Conservation (phyloP, 805 yeast genomes). For the Komagataella ulmi region DNA sequence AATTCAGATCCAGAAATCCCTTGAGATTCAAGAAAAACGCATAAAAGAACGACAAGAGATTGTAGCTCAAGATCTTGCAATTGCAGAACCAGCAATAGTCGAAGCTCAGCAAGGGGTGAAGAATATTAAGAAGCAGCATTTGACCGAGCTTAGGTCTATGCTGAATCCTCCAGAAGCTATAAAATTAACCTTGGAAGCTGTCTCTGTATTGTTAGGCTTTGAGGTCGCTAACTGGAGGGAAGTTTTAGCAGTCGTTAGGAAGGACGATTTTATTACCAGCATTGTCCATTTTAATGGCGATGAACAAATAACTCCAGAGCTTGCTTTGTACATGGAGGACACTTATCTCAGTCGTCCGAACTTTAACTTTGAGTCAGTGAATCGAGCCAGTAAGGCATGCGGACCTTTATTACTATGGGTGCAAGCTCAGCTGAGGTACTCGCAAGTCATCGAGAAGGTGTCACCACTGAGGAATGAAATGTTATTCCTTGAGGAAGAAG, state of each 20-base stretch:
- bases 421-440: slow-evolving; percentile 72
- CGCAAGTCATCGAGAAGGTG: slow-evolving; percentile 53
- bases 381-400: slow-evolving; percentile 89
- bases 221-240: slow-evolving; percentile 62
- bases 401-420: slow-evolving; percentile 90
- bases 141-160: slow-evolving; percentile 84
- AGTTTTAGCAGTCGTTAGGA: slow-evolving; percentile 65
- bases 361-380: slow-evolving; percentile 59
- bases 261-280: slow-evolving; percentile 77
- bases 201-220: slow-evolving; percentile 71
- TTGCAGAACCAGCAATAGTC: slow-evolving; percentile 71
- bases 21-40: slow-evolving; percentile 52
- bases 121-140: slow-evolving; percentile 82
- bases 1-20: slow-evolving; percentile 54
- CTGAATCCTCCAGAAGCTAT: slow-evolving; percentile 83
- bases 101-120: slow-evolving; percentile 88
- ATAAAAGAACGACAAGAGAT: slow-evolving; percentile 36
- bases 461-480: slow-evolving; percentile 69
- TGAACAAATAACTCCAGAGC: slow-evolving; percentile 42
- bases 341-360: slow-evolving; percentile 49
- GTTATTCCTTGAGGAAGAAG: slow-evolving; percentile 38
- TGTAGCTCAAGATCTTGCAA: slow-evolving; percentile 53
- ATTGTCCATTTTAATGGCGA: slow-evolving; percentile 46
- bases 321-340: slow-evolving; percentile 43
- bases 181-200: slow-evolving; percentile 76